Evolutionary conservation across 148 eudicot genomes (phyloP).

Genomic region (Nyssa sinensis): DNA sequence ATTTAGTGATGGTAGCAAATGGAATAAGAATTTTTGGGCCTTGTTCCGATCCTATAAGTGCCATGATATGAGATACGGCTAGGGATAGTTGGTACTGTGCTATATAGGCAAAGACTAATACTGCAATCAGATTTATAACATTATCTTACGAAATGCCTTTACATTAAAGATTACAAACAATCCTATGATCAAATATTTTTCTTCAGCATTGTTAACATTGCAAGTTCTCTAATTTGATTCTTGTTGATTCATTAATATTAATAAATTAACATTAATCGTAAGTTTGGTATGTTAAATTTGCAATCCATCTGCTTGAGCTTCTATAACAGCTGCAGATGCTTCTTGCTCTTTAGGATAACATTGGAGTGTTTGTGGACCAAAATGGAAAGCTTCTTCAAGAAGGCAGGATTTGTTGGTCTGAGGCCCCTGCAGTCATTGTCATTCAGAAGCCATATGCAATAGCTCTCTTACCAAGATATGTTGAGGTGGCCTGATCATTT

Average conservation of each 20-base stretch:
- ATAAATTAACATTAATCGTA: background rate
- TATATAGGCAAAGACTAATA: background rate
- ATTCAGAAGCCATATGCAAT: conserved; percentile 89
- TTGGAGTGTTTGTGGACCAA: conserved; percentile 93
- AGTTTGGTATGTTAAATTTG: background rate
- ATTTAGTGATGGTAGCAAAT: background rate
- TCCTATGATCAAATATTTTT: background rate
- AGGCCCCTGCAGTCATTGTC: conserved; percentile 73
- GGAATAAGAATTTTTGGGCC: background rate
- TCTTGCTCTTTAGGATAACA: conserved; percentile 70
- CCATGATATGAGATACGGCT: background rate
- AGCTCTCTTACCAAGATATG: conserved; percentile 88
- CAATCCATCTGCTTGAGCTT: background rate
- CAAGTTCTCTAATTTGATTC: background rate
- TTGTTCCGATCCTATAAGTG: background rate
- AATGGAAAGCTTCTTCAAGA: conserved; percentile 94
- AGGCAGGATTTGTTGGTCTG: conserved; percentile 97
- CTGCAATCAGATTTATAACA: background rate
- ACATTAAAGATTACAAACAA: too few relatives aligned
- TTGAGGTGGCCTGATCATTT: conserved; percentile 60
- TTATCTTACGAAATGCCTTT: background rate
- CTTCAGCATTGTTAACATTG: background rate
- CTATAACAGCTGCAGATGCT: conserved; percentile 10
- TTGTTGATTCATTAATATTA: background rate
- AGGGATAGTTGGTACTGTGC: background rate